These are phyloP conservation scores for Cerrena zonata DNA, from an alignment of 1,284 basidiomycete genomes.

Conservation along the genomic window DNA sequence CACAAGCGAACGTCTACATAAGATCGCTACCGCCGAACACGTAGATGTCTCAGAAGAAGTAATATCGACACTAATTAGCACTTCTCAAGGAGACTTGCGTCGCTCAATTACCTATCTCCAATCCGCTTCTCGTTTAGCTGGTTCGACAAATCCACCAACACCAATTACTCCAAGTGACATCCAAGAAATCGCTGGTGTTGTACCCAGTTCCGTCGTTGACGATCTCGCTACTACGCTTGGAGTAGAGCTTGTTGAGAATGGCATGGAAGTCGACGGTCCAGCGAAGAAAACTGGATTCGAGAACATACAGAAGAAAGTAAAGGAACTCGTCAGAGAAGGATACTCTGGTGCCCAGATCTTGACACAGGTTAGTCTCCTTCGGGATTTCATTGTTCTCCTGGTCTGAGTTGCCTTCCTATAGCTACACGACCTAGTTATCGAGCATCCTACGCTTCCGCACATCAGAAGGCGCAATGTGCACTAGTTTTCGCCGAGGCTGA, in stretches of 20 bases:
- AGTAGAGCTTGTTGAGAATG: slow-evolving; percentile 50
- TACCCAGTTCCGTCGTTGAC: slow-evolving; percentile 72
- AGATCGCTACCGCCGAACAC: slow-evolving; percentile 70
- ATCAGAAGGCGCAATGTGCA: slow-evolving; percentile 79
- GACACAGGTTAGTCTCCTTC: slow-evolving; percentile 59
- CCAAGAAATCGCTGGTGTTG: slow-evolving; percentile 95
- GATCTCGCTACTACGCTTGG: slow-evolving; percentile 73
- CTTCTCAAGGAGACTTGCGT: slow-evolving; percentile 89
- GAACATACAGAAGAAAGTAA: slow-evolving; percentile 68
- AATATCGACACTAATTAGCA: slow-evolving; percentile 67
- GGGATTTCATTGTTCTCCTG: neutral
- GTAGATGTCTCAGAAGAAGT: slow-evolving; percentile 49
- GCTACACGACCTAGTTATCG: slow-evolving; percentile 88
- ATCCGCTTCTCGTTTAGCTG: slow-evolving; percentile 83
- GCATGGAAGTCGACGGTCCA: slow-evolving; percentile 45
- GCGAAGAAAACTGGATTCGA: slow-evolving; percentile 54
- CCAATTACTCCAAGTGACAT: slow-evolving; percentile 73
- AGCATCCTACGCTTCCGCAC: slow-evolving; percentile 77
- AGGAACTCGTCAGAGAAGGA: slow-evolving; percentile 75
- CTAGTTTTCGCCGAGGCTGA: slow-evolving; percentile 91
- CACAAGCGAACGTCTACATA: slow-evolving; percentile 69
- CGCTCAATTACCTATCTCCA: slow-evolving; percentile 99
- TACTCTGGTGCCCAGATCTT: slow-evolving; percentile 91
- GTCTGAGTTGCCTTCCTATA: slow-evolving; percentile 27
- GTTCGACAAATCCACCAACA: slow-evolving; percentile 63